Base-by-base conservation (phyloP, 805 yeast genomes). In the Candida lessepsii region DNA sequence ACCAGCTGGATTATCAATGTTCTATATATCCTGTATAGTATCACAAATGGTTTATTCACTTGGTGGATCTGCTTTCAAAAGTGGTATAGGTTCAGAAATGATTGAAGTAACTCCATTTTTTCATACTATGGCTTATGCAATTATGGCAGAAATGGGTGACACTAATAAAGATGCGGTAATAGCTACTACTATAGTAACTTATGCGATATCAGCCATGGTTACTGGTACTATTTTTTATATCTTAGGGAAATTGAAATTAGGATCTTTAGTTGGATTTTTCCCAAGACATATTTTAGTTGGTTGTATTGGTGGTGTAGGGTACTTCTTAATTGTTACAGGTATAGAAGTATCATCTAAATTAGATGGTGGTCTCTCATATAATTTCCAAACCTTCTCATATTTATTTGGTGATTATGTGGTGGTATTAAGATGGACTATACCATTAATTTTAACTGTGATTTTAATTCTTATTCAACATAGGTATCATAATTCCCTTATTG, bases 71-170 rank as follows among this genome's bases (percentile, higher is more conserved):
- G 85, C 86, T 7, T 91, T 93, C 66, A 80, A 79, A 46, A 75
- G 89, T 2, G 96, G 95, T n/a, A 80, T 91, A 31, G 99, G 99
- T 1, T 86, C 96, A 3, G 98, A 93, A 64, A 93, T 93, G 99
- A 93, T 93, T 49, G 99, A 93, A 60, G 88, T 93, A n/a, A 95
- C 96, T 2, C 99, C 99, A 2, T 93, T 93, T 60, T 91, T 91
- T 70, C 99, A 93, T 56, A 75, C 95, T 2, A 90, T 93, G 96
- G 97, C 97, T 1, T 68, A 76, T 19, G 68, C 82, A 10, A 81
- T 93, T 35, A 68, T 82, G 58, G 57, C 62, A 2, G 68, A 72
- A 16, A 69, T 86, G 52, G 82, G 82, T 7, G 67, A 65, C 2
- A n/a, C n/a, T n/a, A 60, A 65, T 20, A 53, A 68, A 27, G 75